Evolutionary conservation across 176 grass and related monocot species (phyloP), one percentile per base, ranked within the genome.

Genomic region (Triticum dicoccoides): DNA sequence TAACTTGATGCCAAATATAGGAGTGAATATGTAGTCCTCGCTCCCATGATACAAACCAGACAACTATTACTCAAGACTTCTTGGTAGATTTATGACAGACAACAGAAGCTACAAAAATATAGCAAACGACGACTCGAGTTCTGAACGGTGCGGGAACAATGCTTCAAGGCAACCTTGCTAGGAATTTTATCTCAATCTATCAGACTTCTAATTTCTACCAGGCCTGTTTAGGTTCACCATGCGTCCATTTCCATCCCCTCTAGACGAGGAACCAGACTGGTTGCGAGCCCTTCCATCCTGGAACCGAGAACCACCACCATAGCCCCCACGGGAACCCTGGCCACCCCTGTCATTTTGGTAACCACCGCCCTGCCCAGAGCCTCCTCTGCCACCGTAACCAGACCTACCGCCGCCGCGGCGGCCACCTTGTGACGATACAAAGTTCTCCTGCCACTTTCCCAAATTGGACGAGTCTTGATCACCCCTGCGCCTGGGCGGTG

Each of bases 401-500:
- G 80, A 71, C 32, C 93, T 78, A 6, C 92, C 90, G 17, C 95
- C 89, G 1, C 93, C 93, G 15, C 93, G 93, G 9, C 88, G 86
- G n/a, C 89, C 89, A 6, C 89, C 89, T 76, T 91, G 89, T 15
- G 79, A 85, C 0, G 92, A 80, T n/a, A 88, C 73, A 11, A 91
- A 95, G 82, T 91, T 93, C 34, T 98, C 96, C 84, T 95, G 93
- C 96, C 96, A 98, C 77, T 27, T 95, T 0, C 93, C 91, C 79
- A 91, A 2, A 15, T 76, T 80, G 25, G 79, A 80, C 8, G 87
- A 89, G 64, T 98, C 93, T 62, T 92, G 93, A 68, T 94, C 96
- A 11, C 95, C 92, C 33, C 96, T 88, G 39, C 91, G 89, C 71
- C 90, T 95, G 2, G 96, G 96, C 3, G 91, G 89, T 39, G 82